A percentile compares a stretch with the other conserved stretches of the same genome.
These are phyloP conservation scores for Byssochlamys sp. DNA, from an alignment of 2,329 filamentous ascomycete species.

Conservation along the genomic window DNA sequence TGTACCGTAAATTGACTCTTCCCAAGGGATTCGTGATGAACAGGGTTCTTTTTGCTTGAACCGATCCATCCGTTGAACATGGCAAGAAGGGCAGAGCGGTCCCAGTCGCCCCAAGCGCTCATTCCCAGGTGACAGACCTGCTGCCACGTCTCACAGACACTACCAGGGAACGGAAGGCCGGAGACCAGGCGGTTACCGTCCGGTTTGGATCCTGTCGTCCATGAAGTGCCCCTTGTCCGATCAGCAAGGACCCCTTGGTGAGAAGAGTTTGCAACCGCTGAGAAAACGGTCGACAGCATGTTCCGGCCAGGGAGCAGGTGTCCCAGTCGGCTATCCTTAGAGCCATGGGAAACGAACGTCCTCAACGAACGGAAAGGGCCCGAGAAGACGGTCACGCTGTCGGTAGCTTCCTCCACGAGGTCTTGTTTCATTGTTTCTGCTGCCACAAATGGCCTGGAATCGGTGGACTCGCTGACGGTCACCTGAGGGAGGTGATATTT, in stretches of 20 bases:
- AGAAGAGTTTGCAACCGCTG: background rate
- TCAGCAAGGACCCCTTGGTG: background rate
- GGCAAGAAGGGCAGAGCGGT: background rate
- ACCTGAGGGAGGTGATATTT: background rate
- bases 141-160: conserved; percentile 19
- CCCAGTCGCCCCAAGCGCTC: conserved; percentile 7
- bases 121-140: conserved; percentile 20
- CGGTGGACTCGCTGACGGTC: background rate
- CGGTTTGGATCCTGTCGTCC: background rate
- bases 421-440: background rate
- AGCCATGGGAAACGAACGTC: background rate
- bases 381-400: background rate
- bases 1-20: background rate
- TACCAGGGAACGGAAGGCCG: conserved; percentile 1
- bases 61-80: background rate
- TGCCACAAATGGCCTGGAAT: background rate
- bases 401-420: background rate
- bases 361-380: background rate
- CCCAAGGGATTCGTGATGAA: background rate
- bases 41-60: background rate
- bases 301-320: background rate
- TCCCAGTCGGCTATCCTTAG: background rate
- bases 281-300: background rate
- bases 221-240: background rate
- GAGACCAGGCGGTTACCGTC: background rate